Evolutionary conservation across 1,139 yeast species (phyloP).

Genomic region (Kurtzmaniella quercitrusa): DNA sequence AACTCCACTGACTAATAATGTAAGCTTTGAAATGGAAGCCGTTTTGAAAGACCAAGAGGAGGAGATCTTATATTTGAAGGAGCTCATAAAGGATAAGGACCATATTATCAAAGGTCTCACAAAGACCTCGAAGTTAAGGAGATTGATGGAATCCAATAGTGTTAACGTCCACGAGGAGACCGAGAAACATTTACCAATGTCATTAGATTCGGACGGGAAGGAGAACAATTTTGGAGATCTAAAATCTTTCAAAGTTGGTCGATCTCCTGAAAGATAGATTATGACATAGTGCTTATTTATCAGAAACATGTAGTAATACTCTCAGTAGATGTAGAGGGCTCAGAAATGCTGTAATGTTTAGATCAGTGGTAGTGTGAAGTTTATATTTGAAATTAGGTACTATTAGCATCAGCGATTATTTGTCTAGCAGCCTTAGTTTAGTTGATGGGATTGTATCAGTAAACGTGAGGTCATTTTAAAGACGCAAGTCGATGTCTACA

Average conservation of each 20-base stretch:
- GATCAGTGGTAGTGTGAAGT: too few species aligned
- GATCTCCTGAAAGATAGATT: background rate
- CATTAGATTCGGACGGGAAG: slow-evolving; percentile 1
- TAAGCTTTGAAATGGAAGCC: slow-evolving; percentile 12
- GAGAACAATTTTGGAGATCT: slow-evolving; percentile 6
- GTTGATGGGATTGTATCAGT: too few species aligned
- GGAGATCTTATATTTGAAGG: slow-evolving; percentile 63
- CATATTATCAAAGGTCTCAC: slow-evolving; percentile 73
- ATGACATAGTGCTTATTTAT: background rate
- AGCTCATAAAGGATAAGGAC: slow-evolving; percentile 63
- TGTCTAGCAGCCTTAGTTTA: too few species aligned
- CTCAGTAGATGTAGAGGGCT: too few species aligned
- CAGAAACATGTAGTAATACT: too few species aligned
- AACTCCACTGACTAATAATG: background rate
- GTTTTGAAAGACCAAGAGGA: slow-evolving; percentile 59
- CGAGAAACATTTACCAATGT: background rate
- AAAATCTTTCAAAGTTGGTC: slow-evolving; percentile 5
- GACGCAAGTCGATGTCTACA: too few species aligned
- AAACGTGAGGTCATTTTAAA: too few species aligned
- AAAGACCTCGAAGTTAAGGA: slow-evolving; percentile 51
- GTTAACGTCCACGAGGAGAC: slow-evolving; percentile 9
- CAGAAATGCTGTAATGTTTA: too few species aligned
- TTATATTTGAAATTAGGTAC: too few species aligned
- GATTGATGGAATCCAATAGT: slow-evolving; percentile 36
- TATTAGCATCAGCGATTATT: too few species aligned